Conservation (phyloP, 2,329 filamentous ascomycete genomes). For the Alternaria sp. region DNA sequence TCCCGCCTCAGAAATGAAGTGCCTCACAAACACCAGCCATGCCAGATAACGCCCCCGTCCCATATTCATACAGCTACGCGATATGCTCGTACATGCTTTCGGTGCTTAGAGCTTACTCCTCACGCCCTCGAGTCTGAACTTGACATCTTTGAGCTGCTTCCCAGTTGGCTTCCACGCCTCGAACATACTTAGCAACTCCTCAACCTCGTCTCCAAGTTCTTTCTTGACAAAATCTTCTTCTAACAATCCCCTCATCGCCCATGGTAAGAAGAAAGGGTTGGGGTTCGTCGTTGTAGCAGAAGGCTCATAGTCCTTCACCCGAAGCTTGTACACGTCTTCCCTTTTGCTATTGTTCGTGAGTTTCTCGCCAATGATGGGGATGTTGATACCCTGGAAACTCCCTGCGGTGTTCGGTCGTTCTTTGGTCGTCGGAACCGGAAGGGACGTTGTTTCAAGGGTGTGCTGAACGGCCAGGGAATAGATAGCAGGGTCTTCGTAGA, state of each 20-base stretch:
- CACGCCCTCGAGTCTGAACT: constrained; percentile 90
- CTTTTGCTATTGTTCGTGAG: constrained; percentile 18
- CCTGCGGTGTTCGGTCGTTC: constrained; percentile 34
- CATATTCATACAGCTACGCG: constrained; percentile 3
- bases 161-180: constrained; percentile 91
- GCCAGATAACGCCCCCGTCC: background rate
- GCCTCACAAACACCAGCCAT: background rate
- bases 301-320: constrained; percentile 47
- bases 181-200: constrained; percentile 82
- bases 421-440: constrained; percentile 35
- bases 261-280: constrained; percentile 92
- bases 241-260: constrained; percentile 91
- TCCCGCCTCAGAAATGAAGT: background rate
- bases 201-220: constrained; percentile 78
- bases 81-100: background rate
- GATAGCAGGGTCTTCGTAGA: constrained; percentile 88
- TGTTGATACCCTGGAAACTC: constrained; percentile 43
- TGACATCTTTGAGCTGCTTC: constrained; percentile 94
- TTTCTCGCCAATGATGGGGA: constrained; percentile 43
- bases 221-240: constrained; percentile 91
- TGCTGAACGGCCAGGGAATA: constrained; percentile 70
- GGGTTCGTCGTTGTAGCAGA: constrained; percentile 53
- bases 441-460: constrained; percentile 58
- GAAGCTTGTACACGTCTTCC: constrained; percentile 38
- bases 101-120: constrained; percentile 73